Evolutionary conservation across 768 basidiomycete species (phyloP), one percentile per base, ranked within the genome.

Genomic region (Aureoboletus auriporus): DNA sequence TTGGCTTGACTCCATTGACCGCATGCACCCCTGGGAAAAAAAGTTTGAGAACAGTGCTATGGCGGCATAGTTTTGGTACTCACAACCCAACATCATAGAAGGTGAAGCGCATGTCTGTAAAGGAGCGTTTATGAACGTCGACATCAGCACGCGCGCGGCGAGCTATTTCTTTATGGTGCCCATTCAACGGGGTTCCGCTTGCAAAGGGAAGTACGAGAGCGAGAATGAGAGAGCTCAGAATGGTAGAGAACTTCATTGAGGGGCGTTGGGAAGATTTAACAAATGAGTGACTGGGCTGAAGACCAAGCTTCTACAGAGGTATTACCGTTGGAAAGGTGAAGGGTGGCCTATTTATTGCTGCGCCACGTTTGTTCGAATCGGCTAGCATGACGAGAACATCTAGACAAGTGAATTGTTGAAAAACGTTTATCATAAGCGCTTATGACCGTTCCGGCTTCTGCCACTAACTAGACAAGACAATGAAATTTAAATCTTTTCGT

Each of bases 11-110:
- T 79, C 34, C 33, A 48, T 6, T 63, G 39, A 14, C 81, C 81
- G 54, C 82, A 83, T 44, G 80, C 80, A 63, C 80, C 80, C 33
- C 80, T 82, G 38, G 50, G 7, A 44, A 39, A 27, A 7, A 10
- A 28, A 45, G n/a, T 23, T 33, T 53, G 10, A 56, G 31, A 26
- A 34, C 9, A 9, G 11, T 37, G 57, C 14, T 6, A 6, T 35
- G 51, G 14, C 13, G 28, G 13, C n/a, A n/a, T 26, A 16, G 5
- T 33, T 1, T 39, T 29, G 26, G 40, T 41, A 58, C 68, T 57
- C 53, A 79, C 79, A 77, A 54, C 42, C 79, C 79, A 47, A 71
- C 75, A 28, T 76, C 71, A 55, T 79, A 84, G 51, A 66, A 84
- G 5, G 81, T 76, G 65, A 75, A 75, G 45, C 74, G 75, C 4